These are phyloP conservation scores for Phytopythium vexans DNA, from an alignment of 352 stramenopile genomes.

Conservation along the genomic window DNA sequence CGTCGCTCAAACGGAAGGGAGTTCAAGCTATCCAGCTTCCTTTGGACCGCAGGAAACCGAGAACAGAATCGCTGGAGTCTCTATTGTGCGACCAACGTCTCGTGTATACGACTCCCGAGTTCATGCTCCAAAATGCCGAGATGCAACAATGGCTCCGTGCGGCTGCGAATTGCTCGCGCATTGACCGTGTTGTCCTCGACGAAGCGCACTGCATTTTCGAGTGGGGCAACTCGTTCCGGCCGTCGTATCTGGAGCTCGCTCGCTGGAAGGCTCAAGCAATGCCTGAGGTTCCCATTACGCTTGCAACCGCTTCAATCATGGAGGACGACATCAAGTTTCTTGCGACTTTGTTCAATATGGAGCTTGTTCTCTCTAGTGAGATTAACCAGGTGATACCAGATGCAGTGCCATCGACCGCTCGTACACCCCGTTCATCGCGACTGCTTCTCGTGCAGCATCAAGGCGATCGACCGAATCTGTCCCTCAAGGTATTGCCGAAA, in stretches of 20 bases:
- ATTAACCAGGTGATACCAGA: not conserved
- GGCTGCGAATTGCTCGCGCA: constrained; percentile 12
- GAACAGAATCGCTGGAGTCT: constrained; percentile 21
- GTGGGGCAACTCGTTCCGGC: constrained; percentile 76
- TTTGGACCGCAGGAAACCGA: constrained; percentile 18
- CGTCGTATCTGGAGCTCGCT: constrained; percentile 62
- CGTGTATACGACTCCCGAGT: constrained; percentile 83
- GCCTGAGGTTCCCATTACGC: constrained; percentile 50
- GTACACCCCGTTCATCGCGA: not conserved
- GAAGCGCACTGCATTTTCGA: constrained; percentile 80
- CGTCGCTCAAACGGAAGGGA: constrained; percentile 52
- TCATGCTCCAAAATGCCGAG: constrained; percentile 59
- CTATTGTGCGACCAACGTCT: constrained; percentile 42
- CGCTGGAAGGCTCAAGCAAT: constrained; percentile 50
- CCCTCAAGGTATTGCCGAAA: constrained; percentile 61
- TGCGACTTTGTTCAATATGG: constrained; percentile 46
- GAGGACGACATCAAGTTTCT: constrained; percentile 58
- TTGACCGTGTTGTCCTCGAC: constrained; percentile 68
- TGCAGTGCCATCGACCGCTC: not conserved
- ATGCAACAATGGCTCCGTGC: constrained; percentile 44
- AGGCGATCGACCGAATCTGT: constrained; percentile 58
- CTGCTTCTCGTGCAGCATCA: constrained; percentile 69
- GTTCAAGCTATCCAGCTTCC: constrained; percentile 49
- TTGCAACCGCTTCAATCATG: constrained; percentile 69
- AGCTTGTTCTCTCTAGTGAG: constrained; percentile 12